A percentile compares a stretch with the other conserved stretches of the same genome.
These are phyloP conservation scores for Ascochyta viciae-villosae DNA, from an alignment of 2,329 filamentous ascomycete genomes.

Conservation along the genomic window DNA sequence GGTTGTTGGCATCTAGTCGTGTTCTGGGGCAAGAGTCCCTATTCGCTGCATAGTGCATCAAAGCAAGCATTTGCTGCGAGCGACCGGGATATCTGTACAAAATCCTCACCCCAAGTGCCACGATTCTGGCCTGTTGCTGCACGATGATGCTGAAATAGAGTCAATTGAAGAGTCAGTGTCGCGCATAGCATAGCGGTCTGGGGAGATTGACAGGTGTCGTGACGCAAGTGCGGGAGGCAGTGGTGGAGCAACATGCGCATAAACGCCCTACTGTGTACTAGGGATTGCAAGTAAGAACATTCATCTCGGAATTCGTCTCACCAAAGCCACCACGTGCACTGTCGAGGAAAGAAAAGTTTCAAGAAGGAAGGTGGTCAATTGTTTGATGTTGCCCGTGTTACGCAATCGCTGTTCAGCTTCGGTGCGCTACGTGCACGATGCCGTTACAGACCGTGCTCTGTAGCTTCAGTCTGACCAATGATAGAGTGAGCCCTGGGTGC, in stretches of 20 bases:
- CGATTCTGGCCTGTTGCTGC: slow-evolving; percentile 12
- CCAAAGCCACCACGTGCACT: slow-evolving; percentile 14
- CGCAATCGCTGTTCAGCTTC: slow-evolving; percentile 24
- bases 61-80: slow-evolving; percentile 8
- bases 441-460: slow-evolving; percentile 24
- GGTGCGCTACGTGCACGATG: slow-evolving; percentile 26
- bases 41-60: slow-evolving; percentile 24
- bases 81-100: slow-evolving; percentile 14
- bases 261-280: slow-evolving; percentile 15
- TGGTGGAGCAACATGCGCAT: slow-evolving; percentile 25
- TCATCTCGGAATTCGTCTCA: slow-evolving; percentile 6
- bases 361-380: slow-evolving; percentile 17
- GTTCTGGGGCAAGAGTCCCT: slow-evolving; percentile 14
- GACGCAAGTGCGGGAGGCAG: slow-evolving; percentile 14
- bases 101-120: slow-evolving; percentile 6
- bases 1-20: slow-evolving; percentile 17
- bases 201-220: slow-evolving; percentile 11
- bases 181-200: slow-evolving; percentile 7
- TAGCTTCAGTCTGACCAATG: slow-evolving; percentile 19
- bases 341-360: slow-evolving; percentile 1
- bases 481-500: slow-evolving; percentile 24
- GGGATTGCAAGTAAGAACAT: slow-evolving; percentile 12
- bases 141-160: slow-evolving; percentile 16
- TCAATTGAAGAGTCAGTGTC: slow-evolving; percentile 1
- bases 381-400: slow-evolving; percentile 16